A percentile compares a stretch with the other conserved stretches of the same genome.
Conservation (phyloP, 208 protist genomes). For the Acanthamoeba royreba region DNA sequence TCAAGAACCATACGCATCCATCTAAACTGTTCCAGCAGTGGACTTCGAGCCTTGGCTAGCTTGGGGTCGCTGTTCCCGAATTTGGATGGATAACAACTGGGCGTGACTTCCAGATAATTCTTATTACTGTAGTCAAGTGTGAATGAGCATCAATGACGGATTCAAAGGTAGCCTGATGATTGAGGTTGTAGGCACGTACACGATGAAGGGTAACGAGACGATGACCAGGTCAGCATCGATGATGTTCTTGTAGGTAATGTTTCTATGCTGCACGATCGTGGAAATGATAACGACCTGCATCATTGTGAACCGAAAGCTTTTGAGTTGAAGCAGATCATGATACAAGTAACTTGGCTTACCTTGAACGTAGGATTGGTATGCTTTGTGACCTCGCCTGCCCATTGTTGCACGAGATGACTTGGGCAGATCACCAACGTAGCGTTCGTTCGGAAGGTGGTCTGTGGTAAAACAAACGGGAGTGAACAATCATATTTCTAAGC, state of each 20-base stretch:
- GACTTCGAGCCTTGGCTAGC: neutral
- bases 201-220: slow-evolving; percentile 8
- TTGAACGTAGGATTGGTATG: slow-evolving; percentile 9
- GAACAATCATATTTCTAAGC: too few relatives aligned
- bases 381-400: neutral
- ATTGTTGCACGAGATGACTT: neutral
- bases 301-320: neutral
- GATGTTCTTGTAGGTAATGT: slow-evolving; percentile 2
- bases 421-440: neutral
- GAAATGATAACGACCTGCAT: neutral
- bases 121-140: neutral
- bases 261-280: neutral
- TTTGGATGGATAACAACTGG: neutral
- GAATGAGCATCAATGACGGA: neutral
- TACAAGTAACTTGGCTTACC: neutral
- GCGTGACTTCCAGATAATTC: neutral
- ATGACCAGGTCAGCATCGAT: neutral
- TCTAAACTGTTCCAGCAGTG: neutral
- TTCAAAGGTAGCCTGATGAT: too few relatives aligned
- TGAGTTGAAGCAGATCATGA: too few relatives aligned
- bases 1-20: slow-evolving; percentile 31
- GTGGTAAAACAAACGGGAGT: neutral
- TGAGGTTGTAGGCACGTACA: neutral
- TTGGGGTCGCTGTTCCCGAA: neutral
- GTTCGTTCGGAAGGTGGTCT: neutral